Conservation (phyloP, 768 basidiomycete species). For the Hydnum rufescens region DNA sequence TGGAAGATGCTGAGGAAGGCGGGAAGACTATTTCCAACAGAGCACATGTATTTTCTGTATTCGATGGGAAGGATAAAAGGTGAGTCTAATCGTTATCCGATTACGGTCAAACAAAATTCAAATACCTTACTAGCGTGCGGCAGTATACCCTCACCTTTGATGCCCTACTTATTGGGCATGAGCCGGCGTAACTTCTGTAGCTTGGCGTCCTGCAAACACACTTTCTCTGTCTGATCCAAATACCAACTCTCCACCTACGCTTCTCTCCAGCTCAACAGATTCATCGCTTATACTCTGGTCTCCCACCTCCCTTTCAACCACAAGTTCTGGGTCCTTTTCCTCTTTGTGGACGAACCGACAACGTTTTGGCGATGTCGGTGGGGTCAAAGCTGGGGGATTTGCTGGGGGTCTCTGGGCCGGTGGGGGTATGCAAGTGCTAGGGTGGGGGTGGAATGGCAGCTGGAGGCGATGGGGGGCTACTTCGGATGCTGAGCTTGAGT, state of each 20-base stretch:
- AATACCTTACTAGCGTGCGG: conserved; percentile 17
- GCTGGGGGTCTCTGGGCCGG: conserved; percentile 72
- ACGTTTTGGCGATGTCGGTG: conserved; percentile 90
- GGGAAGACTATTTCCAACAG: conserved; percentile 55
- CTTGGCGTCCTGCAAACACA: conserved; percentile 42
- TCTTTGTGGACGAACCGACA: conserved; percentile 81
- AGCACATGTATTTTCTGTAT: conserved; percentile 4
- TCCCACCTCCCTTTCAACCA: conserved; percentile 26
- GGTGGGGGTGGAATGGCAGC: conserved; percentile 88
- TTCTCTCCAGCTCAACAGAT: conserved; percentile 88
- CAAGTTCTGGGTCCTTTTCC: conserved; percentile 9
- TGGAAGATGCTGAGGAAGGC: conserved; percentile 51
- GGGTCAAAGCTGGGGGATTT: conserved; percentile 71
- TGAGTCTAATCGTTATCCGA: conserved; percentile 13
- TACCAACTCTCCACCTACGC: conserved; percentile 31
- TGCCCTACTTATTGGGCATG: conserved; percentile 89
- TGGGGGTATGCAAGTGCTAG: conserved; percentile 42
- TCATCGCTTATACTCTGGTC: conserved; percentile 93
- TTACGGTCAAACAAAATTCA: not conserved
- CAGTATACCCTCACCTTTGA: conserved; percentile 78
- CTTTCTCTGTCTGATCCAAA: too few species aligned
- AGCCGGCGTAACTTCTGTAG: conserved; percentile 74
- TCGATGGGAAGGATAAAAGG: conserved; percentile 20
- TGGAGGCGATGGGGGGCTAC: conserved; percentile 60
- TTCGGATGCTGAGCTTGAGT: conserved; percentile 23